Evolutionary conservation across 2,329 filamentous ascomycete genomes (phyloP).

Genomic region (Hypoxylon sp.): DNA sequence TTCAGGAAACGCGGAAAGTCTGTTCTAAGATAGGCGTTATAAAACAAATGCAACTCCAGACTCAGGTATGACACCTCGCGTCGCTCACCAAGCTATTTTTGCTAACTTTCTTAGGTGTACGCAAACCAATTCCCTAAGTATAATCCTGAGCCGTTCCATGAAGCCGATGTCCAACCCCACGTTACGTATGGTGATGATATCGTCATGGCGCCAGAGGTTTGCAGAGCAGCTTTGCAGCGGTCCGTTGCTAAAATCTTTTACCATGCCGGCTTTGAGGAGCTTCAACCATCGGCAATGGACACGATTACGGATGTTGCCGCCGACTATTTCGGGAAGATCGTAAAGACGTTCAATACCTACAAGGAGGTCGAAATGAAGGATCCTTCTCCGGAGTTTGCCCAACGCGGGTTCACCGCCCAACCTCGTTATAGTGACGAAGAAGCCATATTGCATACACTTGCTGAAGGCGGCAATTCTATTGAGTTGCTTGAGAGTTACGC

Average conservation of each 20-base stretch:
- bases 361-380: constrained; percentile 83
- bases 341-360: constrained; percentile 83
- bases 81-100: constrained; percentile 16
- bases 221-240: constrained; percentile 85
- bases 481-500: constrained; percentile 86
- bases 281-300: constrained; percentile 93
- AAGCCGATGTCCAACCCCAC: constrained; percentile 87
- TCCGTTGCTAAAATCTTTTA: constrained; percentile 96
- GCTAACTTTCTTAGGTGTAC: constrained; percentile 75
- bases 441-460: constrained; percentile 84
- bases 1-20: constrained; percentile 96
- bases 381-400: constrained; percentile 56
- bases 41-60: constrained; percentile 99
- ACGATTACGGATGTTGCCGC: constrained; percentile 88
- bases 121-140: constrained; percentile 99
- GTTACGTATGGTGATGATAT: constrained; percentile 90
- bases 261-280: constrained; percentile 95
- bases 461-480: constrained; percentile 85
- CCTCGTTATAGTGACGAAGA: constrained; percentile 85
- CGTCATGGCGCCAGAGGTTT: constrained; percentile 85
- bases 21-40: constrained; percentile 97
- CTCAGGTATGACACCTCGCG: constrained; percentile 72
- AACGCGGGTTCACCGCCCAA: constrained; percentile 62
- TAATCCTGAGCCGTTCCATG: constrained; percentile 87
- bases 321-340: constrained; percentile 89